Evolutionary conservation across 148 eudicot genomes (phyloP).

Genomic region (Nepenthes gracilis): DNA sequence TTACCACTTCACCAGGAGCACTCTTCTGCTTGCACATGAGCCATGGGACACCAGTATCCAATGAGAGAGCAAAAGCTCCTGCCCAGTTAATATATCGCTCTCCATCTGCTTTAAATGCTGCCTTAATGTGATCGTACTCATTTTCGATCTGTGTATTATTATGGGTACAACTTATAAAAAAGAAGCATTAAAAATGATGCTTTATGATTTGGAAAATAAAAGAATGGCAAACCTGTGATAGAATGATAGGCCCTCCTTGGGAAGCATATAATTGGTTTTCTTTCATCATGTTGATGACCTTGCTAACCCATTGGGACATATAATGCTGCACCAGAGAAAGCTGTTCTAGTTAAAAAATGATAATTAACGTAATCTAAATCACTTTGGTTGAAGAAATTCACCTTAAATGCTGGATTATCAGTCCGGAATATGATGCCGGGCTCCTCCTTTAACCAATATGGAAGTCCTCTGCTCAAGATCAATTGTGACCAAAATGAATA

Average conservation of each 20-base stretch:
- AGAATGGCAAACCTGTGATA: conserved; percentile 50
- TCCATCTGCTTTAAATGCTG: conserved; percentile 33
- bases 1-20: conserved; percentile 86
- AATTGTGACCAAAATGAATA: not conserved
- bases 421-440: conserved; percentile 34
- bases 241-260: conserved; percentile 85
- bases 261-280: conserved; percentile 56
- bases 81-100: conserved; percentile 72
- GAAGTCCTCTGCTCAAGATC: conserved; percentile 25
- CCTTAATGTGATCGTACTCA: conserved; percentile 63
- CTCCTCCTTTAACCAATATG: conserved; percentile 43
- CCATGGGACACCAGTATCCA: conserved; percentile 79
- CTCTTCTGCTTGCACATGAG: conserved; percentile 92
- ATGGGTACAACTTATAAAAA: not conserved
- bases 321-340: conserved; percentile 19
- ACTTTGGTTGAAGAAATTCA: not conserved
- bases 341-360: not conserved
- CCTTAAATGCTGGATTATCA: conserved; percentile 51
- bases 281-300: conserved; percentile 67
- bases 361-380: conserved; percentile 2
- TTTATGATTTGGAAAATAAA: not conserved
- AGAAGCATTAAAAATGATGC: not conserved
- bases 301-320: conserved; percentile 65
- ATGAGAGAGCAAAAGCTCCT: conserved; percentile 62
- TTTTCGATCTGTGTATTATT: conserved; percentile 59